These are phyloP conservation scores for Parathielavia appendiculata DNA, from an alignment of 495 filamentous ascomycete species.

Conservation along the genomic window DNA sequence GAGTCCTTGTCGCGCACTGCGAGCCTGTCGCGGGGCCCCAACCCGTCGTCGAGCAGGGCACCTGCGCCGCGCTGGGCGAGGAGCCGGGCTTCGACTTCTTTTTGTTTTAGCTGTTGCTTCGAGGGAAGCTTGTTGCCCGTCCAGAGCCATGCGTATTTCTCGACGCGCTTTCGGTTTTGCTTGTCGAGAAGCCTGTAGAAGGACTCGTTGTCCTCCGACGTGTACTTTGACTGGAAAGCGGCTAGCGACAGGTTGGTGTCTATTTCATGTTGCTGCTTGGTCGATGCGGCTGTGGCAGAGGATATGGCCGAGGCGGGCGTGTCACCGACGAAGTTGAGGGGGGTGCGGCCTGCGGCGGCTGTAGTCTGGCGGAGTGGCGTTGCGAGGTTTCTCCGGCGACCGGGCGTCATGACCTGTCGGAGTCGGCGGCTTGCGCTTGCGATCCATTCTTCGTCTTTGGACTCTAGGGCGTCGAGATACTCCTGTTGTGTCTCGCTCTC, in stretches of 20 bases:
- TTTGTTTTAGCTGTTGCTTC: slow-evolving; percentile 77
- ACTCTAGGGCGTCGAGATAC: slow-evolving; percentile 85
- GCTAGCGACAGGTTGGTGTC: slow-evolving; percentile 78
- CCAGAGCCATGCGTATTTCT: slow-evolving; percentile 86
- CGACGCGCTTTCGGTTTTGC: slow-evolving; percentile 75
- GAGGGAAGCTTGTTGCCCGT: slow-evolving; percentile 82
- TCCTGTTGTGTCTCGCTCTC: slow-evolving; percentile 84
- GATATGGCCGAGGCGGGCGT: slow-evolving; percentile 54
- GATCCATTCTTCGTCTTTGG: slow-evolving; percentile 80
- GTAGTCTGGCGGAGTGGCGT: slow-evolving; percentile 26
- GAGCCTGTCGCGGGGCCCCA: slow-evolving; percentile 44
- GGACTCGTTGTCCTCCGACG: slow-evolving; percentile 92
- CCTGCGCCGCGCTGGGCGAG: slow-evolving; percentile 40
- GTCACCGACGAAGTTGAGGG: slow-evolving; percentile 54
- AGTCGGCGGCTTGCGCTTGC: slow-evolving; percentile 67
- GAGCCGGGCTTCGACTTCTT: slow-evolving; percentile 59
- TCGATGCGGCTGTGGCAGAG: slow-evolving; percentile 18
- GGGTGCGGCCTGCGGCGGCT: slow-evolving; percentile 37
- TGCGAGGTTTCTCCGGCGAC: slow-evolving; percentile 38
- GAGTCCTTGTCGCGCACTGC: slow-evolving; percentile 56
- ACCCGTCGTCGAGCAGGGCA: slow-evolving; percentile 45
- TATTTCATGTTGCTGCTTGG: slow-evolving; percentile 45
- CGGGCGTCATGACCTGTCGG: slow-evolving; percentile 76
- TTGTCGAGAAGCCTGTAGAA: slow-evolving; percentile 91
- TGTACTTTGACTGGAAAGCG: slow-evolving; percentile 87